phyloP scores from a whole-genome alignment of 805 yeast genomes.

The Trichomonascus vanleenenianus region DNA sequence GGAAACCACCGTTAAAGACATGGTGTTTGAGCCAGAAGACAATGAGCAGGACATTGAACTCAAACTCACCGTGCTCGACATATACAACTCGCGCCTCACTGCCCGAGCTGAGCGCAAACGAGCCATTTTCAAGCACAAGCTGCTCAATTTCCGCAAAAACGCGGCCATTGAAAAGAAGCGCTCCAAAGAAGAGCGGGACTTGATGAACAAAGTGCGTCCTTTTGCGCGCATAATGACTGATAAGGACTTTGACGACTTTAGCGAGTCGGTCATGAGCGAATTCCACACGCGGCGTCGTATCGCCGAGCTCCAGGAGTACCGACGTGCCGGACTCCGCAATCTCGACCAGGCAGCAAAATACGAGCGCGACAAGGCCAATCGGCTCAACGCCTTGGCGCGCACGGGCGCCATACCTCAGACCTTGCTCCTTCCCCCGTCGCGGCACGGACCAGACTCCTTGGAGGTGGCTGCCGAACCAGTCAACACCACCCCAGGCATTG shows the following conservation, averaged over 20 bases:
- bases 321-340: conserved; percentile 80
- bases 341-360: conserved; percentile 75
- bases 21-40: conserved; percentile 93
- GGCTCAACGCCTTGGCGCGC: conserved; percentile 56
- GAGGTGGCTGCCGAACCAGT: background rate
- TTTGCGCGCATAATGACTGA: conserved; percentile 75
- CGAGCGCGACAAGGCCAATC: conserved; percentile 76
- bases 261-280: conserved; percentile 68
- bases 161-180: conserved; percentile 78
- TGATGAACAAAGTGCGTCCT: conserved; percentile 67
- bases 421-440: conserved; percentile 2
- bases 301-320: conserved; percentile 87
- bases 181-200: conserved; percentile 82
- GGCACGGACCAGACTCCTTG: background rate
- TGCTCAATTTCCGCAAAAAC: conserved; percentile 78
- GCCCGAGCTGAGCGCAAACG: conserved; percentile 91
- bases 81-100: conserved; percentile 82
- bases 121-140: conserved; percentile 60
- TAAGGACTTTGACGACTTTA: conserved; percentile 68
- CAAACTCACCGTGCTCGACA: conserved; percentile 78
- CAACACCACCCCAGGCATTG: conserved; percentile 8
- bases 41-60: conserved; percentile 80
- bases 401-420: conserved; percentile 24
- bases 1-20: conserved; percentile 86
- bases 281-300: conserved; percentile 72